Conservation (phyloP, 23 red algal genomes). For the Pyropia haitanensis region DNA sequence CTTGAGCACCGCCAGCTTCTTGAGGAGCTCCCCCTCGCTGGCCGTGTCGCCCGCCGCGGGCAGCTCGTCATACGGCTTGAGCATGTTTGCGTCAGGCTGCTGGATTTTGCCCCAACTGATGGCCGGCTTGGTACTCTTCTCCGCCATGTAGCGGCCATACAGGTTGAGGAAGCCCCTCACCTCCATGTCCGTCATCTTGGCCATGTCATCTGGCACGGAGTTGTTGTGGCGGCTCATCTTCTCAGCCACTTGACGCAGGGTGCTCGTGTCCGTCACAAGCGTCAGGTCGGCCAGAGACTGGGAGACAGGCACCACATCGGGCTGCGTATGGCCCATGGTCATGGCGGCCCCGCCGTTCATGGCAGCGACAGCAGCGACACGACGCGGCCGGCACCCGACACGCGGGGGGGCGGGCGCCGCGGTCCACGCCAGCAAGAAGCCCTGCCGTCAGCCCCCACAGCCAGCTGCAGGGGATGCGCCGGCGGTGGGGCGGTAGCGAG, state of each 20-base stretch:
- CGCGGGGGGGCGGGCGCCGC: too few species aligned
- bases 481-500: not conserved
- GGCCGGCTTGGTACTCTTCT: slow-evolving; percentile 52
- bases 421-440: too few species aligned
- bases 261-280: slow-evolving; percentile 62
- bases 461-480: too few species aligned
- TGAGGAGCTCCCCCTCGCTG: slow-evolving; percentile 34
- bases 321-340: not conserved
- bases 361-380: too few species aligned
- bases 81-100: slow-evolving; percentile 75
- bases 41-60: slow-evolving; percentile 17
- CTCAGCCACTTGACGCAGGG: slow-evolving; percentile 20
- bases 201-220: slow-evolving; percentile 7
- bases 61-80: slow-evolving; percentile 68
- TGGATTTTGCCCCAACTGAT: slow-evolving; percentile 89
- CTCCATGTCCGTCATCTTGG: slow-evolving; percentile 78
- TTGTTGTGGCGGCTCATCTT: slow-evolving; percentile 58
- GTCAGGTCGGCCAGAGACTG: slow-evolving; percentile 53
- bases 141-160: slow-evolving; percentile 73
- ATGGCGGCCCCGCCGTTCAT: not conserved
- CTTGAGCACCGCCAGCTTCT: slow-evolving; percentile 89
- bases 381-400: too few species aligned
- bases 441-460: too few species aligned
- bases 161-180: slow-evolving; percentile 67
- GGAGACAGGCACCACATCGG: not conserved